These are phyloP conservation scores for Rhynchospora pubera DNA, from an alignment of 176 grass and related monocot species.

Conservation along the genomic window DNA sequence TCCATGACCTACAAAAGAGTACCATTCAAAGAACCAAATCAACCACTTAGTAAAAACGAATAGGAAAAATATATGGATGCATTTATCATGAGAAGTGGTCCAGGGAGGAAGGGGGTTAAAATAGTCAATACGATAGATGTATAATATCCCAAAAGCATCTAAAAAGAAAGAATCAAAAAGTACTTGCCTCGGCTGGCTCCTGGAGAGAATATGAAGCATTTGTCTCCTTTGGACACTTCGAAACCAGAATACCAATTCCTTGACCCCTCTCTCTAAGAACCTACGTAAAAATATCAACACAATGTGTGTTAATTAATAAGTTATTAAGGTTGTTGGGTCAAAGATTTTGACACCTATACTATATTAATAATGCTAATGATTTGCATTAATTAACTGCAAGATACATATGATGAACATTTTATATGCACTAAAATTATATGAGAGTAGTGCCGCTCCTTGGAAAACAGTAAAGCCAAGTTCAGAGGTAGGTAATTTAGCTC, in stretches of 20 bases:
- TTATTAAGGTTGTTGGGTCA: background rate
- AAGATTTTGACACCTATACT: background rate
- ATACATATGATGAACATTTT: background rate
- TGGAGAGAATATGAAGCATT: conserved; percentile 71
- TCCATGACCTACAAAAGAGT: conserved; percentile 38
- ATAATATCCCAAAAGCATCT: conserved; percentile 15
- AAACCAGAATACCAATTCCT: conserved; percentile 78
- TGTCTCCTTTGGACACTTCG: conserved; percentile 85
- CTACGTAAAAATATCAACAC: conserved; percentile 23
- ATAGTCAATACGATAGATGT: background rate
- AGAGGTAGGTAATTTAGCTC: background rate
- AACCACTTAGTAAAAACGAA: conserved; percentile 13
- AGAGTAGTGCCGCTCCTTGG: background rate
- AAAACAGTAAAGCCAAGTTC: background rate
- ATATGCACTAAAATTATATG: background rate
- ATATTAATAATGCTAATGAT: background rate
- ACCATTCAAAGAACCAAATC: conserved; percentile 16
- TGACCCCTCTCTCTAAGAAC: conserved; percentile 52
- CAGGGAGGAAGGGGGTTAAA: background rate
- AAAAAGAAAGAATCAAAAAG: conserved; percentile 18
- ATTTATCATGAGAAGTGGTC: background rate
- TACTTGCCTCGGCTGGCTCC: conserved; percentile 70
- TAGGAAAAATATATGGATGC: background rate
- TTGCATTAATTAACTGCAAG: background rate
- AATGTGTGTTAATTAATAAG: background rate